Evolutionary conservation across 257 asterid species (phyloP).

Genomic region (Gynochthodes officinalis): DNA sequence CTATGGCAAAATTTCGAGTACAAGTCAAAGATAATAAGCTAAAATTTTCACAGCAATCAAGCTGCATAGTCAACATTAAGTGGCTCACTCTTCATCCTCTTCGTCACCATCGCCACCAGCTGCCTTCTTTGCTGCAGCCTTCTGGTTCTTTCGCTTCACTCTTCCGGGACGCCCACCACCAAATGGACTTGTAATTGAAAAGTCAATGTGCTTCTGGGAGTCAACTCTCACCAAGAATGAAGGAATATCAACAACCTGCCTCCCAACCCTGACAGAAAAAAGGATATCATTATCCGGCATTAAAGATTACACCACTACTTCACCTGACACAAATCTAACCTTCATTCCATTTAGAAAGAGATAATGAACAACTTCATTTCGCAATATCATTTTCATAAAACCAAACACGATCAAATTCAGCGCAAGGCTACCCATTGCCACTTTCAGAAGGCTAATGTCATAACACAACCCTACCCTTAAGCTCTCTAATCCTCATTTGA

Average conservation of each 20-base stretch:
- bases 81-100: slow-evolving; percentile 34
- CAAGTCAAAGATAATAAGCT: not conserved
- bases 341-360: not conserved
- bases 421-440: not conserved
- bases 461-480: not conserved
- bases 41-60: not conserved
- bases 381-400: not conserved
- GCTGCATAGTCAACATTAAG: not conserved
- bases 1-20: slow-evolving; percentile 1
- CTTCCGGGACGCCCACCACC: slow-evolving; percentile 50
- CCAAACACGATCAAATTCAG: not conserved
- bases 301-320: not conserved
- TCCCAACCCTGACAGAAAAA: slow-evolving; percentile 35
- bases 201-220: slow-evolving; percentile 43
- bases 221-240: slow-evolving; percentile 48
- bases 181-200: slow-evolving; percentile 42
- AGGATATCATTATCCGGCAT: not conserved
- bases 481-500: not conserved
- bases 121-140: slow-evolving; percentile 38
- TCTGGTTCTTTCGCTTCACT: slow-evolving; percentile 42
- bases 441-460: not conserved
- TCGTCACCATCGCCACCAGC: slow-evolving; percentile 32
- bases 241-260: slow-evolving; percentile 47
- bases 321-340: not conserved
- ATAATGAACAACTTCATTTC: not conserved